Conservation (phyloP, 1,284 basidiomycete genomes). For the Tranzscheliella williamsii region DNA sequence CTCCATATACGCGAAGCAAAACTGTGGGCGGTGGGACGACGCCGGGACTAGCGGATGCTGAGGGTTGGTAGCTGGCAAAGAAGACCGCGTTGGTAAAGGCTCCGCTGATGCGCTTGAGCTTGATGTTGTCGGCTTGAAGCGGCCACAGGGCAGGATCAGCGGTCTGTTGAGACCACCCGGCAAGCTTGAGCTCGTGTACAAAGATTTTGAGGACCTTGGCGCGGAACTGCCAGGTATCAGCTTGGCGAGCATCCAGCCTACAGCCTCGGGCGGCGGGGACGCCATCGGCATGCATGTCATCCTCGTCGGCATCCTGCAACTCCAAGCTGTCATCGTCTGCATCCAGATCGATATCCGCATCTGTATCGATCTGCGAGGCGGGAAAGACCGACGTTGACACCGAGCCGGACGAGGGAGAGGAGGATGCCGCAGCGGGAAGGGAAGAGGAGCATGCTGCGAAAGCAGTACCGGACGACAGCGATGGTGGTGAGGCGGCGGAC, state of each 20-base stretch:
- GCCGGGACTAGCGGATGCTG: neutral
- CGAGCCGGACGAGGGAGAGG: neutral
- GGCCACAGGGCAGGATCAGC: conserved; percentile 40
- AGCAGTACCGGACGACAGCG: neutral
- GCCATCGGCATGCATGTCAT: conserved; percentile 60
- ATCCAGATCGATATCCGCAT: conserved; percentile 12
- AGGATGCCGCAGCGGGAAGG: neutral
- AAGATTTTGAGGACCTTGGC: conserved; percentile 47
- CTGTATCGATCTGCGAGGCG: neutral
- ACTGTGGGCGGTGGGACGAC: conserved; percentile 42
- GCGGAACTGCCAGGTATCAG: conserved; percentile 44
- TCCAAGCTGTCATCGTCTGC: conserved; percentile 38
- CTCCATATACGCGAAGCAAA: conserved; percentile 57
- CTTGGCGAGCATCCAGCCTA: conserved; percentile 43
- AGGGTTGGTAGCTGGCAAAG: conserved; percentile 50
- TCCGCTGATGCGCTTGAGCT: conserved; percentile 52
- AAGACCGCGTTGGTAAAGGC: conserved; percentile 59
- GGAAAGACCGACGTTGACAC: neutral
- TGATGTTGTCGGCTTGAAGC: conserved; percentile 26
- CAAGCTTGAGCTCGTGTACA: conserved; percentile 35
- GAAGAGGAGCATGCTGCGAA: neutral
- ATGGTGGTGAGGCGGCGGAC: conserved; percentile 1
- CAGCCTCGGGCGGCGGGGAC: conserved; percentile 56
- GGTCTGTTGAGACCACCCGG: conserved; percentile 44
- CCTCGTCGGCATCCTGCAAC: conserved; percentile 50